Evolutionary conservation across 495 filamentous ascomycete genomes (phyloP).

Genomic region (Penicillium egyptiacum): DNA sequence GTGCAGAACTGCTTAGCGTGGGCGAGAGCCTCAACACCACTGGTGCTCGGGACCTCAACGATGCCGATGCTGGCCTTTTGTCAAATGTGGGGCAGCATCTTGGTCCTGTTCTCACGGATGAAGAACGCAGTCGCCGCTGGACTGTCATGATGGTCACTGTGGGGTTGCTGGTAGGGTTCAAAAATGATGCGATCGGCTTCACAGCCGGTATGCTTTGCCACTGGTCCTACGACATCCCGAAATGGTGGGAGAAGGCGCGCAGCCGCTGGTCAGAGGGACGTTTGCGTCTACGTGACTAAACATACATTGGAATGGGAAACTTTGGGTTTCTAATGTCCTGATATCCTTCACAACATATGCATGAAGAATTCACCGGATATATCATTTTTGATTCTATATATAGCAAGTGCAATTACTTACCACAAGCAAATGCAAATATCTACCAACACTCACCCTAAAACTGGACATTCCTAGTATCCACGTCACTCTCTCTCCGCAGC

Average conservation of each 20-base stretch:
- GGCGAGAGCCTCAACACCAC: slow-evolving; percentile 76
- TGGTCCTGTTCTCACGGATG: slow-evolving; percentile 49
- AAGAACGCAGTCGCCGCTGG: slow-evolving; percentile 70
- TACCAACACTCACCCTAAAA: slow-evolving; percentile 6
- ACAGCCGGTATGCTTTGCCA: slow-evolving; percentile 74
- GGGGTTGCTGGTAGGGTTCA: slow-evolving; percentile 77
- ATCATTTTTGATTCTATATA: not conserved
- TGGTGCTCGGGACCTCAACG: slow-evolving; percentile 59
- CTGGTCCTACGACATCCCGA: slow-evolving; percentile 49
- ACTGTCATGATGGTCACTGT: slow-evolving; percentile 86
- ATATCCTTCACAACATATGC: not conserved
- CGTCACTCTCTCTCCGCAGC: slow-evolving; percentile 18
- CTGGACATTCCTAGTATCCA: slow-evolving; percentile 21
- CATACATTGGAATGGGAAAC: not conserved
- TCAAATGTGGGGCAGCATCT: slow-evolving; percentile 42
- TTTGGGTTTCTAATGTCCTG: not conserved
- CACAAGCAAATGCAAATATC: not conserved
- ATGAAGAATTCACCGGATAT: not conserved
- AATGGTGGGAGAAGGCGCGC: slow-evolving; percentile 26
- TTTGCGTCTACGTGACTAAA: slow-evolving; percentile 26
- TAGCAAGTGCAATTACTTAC: not conserved
- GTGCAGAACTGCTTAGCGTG: slow-evolving; percentile 79
- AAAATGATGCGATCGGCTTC: slow-evolving; percentile 87
- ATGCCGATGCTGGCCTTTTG: slow-evolving; percentile 30
- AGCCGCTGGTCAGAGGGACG: slow-evolving; percentile 36